A percentile compares a stretch with the other conserved stretches of the same genome.
These are phyloP conservation scores for Kwoniella botswanensis DNA, from an alignment of 768 basidiomycete species.

Conservation along the genomic window DNA sequence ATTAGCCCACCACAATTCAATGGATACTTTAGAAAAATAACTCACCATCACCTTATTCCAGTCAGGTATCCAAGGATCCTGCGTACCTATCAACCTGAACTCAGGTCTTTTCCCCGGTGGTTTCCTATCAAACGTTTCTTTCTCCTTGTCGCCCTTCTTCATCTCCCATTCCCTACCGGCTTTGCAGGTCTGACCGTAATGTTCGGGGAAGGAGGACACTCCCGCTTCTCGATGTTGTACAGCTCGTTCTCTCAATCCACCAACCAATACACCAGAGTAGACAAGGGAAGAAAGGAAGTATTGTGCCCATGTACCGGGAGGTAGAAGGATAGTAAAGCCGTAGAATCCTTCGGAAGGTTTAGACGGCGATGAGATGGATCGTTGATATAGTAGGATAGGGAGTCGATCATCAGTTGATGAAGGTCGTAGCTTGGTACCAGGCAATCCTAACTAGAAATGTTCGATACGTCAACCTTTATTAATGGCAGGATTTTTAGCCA, in stretches of 20 bases:
- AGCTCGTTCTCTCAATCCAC: slow-evolving; percentile 79
- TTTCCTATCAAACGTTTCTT: slow-evolving; percentile 72
- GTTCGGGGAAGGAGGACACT: slow-evolving; percentile 74
- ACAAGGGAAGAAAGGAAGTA: slow-evolving; percentile 81
- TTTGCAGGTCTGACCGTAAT: slow-evolving; percentile 67
- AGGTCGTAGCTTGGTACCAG: slow-evolving; percentile 73
- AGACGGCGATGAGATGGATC: slow-evolving; percentile 61
- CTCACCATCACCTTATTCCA: slow-evolving; percentile 62
- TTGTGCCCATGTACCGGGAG: slow-evolving; percentile 83
- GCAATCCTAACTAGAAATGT: slow-evolving; percentile 68
- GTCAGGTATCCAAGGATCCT: slow-evolving; percentile 76
- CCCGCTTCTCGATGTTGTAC: slow-evolving; percentile 85
- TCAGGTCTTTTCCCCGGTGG: slow-evolving; percentile 87
- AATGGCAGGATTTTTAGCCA: not conserved
- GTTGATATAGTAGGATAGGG: slow-evolving; percentile 81
- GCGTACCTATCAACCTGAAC: slow-evolving; percentile 68
- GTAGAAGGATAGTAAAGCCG: slow-evolving; percentile 86
- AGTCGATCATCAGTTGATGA: slow-evolving; percentile 78
- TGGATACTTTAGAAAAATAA: not conserved
- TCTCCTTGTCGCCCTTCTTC: slow-evolving; percentile 65
- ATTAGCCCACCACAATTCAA: too few species aligned
- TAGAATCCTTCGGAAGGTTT: slow-evolving; percentile 64
- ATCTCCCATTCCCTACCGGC: slow-evolving; percentile 66
- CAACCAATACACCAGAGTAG: slow-evolving; percentile 81
- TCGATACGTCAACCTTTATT: not conserved